These are phyloP conservation scores for Macrolepiota fuliginosa DNA, from an alignment of 768 basidiomycete genomes.

Conservation along the genomic window DNA sequence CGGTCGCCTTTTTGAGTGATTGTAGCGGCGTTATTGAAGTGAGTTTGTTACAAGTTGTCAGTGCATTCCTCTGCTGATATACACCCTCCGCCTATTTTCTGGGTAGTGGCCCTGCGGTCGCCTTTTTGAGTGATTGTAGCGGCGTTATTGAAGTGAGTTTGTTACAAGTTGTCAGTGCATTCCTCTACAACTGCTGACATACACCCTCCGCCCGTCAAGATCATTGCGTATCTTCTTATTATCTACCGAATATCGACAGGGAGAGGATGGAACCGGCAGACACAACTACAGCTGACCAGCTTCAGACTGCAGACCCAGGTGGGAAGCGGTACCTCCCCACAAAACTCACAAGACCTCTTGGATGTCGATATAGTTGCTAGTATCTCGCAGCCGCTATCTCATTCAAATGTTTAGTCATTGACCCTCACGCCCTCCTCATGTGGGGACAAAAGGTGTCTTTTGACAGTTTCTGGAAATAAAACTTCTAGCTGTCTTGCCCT, in stretches of 20 bases:
- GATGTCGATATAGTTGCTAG: too few species aligned
- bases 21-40: background rate
- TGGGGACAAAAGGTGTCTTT: too few species aligned
- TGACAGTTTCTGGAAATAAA: too few species aligned
- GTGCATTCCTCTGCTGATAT: too few species aligned
- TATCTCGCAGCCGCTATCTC: too few species aligned
- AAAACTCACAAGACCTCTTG: too few species aligned
- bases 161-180: background rate
- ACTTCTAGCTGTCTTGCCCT: too few species aligned
- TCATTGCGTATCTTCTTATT: background rate
- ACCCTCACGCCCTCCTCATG: too few species aligned
- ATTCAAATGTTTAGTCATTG: too few species aligned
- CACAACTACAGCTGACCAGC: background rate
- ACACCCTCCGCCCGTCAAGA: background rate
- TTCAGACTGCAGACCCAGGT: background rate
- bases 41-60: too few species aligned
- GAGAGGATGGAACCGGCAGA: background rate
- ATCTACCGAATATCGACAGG: background rate
- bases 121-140: background rate
- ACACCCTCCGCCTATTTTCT: too few species aligned
- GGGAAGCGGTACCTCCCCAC: too few species aligned
- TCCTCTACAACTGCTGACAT: background rate
- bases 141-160: background rate
- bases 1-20: background rate
- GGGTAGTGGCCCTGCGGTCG: background rate